Evolutionary conservation across 225 moss, liverwort and hornwort species (phyloP).

Genomic region (Marchantia paleacea): DNA sequence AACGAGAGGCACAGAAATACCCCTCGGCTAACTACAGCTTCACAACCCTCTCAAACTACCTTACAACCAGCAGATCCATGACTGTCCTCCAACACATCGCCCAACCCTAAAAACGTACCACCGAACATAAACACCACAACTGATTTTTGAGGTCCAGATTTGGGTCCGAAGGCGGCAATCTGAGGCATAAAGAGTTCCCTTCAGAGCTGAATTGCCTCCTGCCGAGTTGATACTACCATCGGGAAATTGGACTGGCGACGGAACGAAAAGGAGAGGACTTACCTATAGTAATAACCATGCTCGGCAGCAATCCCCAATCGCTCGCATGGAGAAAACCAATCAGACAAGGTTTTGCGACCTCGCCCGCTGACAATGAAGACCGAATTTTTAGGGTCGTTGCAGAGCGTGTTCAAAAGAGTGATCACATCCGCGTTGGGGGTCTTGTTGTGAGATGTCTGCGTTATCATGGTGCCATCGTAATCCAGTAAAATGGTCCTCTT

Average conservation of each 20-base stretch:
- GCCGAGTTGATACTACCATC: not conserved
- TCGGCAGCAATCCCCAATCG: constrained; percentile 82
- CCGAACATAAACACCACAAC: not conserved
- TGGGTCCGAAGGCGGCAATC: not conserved
- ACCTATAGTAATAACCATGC: constrained; percentile 94
- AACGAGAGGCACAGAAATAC: no score
- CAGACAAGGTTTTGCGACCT: constrained; percentile 54
- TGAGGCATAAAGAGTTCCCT: not conserved
- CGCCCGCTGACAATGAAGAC: constrained; percentile 90
- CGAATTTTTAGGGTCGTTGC: constrained; percentile 76
- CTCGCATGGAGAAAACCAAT: constrained; percentile 69
- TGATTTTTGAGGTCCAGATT: not conserved
- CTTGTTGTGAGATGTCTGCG: constrained; percentile 72
- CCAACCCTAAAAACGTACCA: not conserved
- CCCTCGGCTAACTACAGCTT: not conserved
- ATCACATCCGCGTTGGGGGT: constrained; percentile 66
- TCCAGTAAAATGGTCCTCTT: constrained; percentile 72
- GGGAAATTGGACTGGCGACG: not conserved
- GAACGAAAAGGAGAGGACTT: not conserved
- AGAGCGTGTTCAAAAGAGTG: constrained; percentile 68
- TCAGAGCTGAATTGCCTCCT: not conserved
- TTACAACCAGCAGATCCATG: not conserved
- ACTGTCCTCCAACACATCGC: not conserved
- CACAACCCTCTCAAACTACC: not conserved
- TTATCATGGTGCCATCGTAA: constrained; percentile 95